Evolutionary conservation across 805 yeast species (phyloP), one percentile per base, ranked within the genome.

Genomic region (Nakazawaea anatomiae): DNA sequence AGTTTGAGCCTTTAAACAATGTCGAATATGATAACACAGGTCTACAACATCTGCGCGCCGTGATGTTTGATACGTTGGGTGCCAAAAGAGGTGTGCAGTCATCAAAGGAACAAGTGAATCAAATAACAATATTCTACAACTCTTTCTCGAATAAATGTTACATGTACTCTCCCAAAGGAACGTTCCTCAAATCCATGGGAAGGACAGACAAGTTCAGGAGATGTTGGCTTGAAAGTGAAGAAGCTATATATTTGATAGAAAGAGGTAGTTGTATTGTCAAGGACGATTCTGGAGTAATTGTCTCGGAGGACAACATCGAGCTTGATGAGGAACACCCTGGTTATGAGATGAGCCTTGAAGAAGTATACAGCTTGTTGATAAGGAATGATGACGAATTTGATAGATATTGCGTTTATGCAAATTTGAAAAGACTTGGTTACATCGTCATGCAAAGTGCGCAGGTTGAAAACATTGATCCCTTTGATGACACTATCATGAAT

Each of bases 371-470:
- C 0, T 62, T 76, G 14, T 72, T 80, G 11, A 71, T 84, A 44
- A 56, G 57, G 28, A 58, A 63, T 14, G 66, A 68, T 14, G 70
- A 70, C 25, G 75, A 73, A 39, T 57, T 81, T 30, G 85, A 84
- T 52, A 66, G 70, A 46, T 84, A 82, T 55, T 80, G 79, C 42
- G 90, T 86, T 0, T 92, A 83, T 66, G 75, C 91, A 0, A 76
- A 86, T 52, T 69, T 91, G 58, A 87, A 85, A 58, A 76, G 96
- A 60, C 74, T 82, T 47, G 97, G 97, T 0, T 91, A 85, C 61
- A 75, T 86, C 25, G 86, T 88, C 0, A 61, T 70, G 51, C 58
- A 73, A 46, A 54, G 60, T 9, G 55, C 55, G 10, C 44, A 48
- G 40, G 49, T 32, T 47, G 46, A 39, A 2, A 30, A 44, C 2